Evolutionary conservation across 2,329 filamentous ascomycete genomes (phyloP), one percentile per base, ranked within the genome.

Genomic region (Penicillium psychrosexuale): DNA sequence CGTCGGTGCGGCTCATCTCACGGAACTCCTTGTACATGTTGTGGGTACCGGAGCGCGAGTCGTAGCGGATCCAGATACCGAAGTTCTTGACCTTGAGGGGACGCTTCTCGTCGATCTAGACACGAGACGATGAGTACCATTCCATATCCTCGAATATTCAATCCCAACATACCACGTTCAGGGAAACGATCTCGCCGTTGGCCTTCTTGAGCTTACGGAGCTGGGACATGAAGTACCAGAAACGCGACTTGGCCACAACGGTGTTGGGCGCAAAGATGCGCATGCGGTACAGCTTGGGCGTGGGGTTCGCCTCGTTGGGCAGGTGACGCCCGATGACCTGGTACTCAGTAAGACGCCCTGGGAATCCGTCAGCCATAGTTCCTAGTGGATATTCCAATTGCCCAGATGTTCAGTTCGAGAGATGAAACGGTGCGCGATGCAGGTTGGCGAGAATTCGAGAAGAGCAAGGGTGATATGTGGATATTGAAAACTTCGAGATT

Each of bases 1-100:
- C 94, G 69, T 94, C 93, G 75, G 88, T 90, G 80, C 94, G 86
- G 77, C 90, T 93, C 86, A 97, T 90, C 86, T 97, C 94, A 78
- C 94, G 90, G 89, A 97, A 97, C 88, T 99, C 94, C 88, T 97
- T 97, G 91, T 99, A 99, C 94, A 99, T 99, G 89, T 99, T 99
- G 91, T 99, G 94, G 74, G 94, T 99, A 73, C 94, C 94, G 73
- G 94, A 97, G 81, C 94, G 93, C 63, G 95, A 99, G 84, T 99
- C 93, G 84, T 99, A 99, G 78, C 95, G 92, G 83, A 99, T 88
- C 95, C 95, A 99, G 87, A 99, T 88, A 79, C 94, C 94, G 79
- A 99, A 97, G 90, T 97, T 99, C 91, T 99, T 99, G 86, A 99
- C 92, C 86, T 96, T 97, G 76, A 92, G 84, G 74, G 94, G 94